These are phyloP conservation scores for Globisporangium viniferum DNA, from an alignment of 352 stramenopile species.

Conservation along the genomic window DNA sequence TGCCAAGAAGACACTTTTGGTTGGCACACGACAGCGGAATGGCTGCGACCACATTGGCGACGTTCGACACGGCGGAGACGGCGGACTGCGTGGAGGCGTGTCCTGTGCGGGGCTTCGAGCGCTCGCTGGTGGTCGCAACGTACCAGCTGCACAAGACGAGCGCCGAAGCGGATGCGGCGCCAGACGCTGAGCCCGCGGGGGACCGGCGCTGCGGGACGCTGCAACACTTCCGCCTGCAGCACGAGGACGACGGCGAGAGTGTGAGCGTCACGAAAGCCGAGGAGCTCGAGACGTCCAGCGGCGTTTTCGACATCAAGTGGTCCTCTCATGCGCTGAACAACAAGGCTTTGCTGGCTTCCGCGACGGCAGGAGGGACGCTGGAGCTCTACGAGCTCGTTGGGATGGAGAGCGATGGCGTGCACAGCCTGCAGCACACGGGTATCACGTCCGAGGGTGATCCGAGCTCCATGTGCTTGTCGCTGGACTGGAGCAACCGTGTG, in stretches of 20 bases:
- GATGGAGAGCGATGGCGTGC: background rate
- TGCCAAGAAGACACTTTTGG: background rate
- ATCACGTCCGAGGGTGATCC: constrained; percentile 32
- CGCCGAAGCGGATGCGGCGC: background rate
- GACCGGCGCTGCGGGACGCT: constrained; percentile 65
- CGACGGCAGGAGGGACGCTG: constrained; percentile 59
- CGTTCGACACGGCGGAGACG: constrained; percentile 75
- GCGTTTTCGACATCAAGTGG: constrained; percentile 87
- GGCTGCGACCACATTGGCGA: constrained; percentile 41
- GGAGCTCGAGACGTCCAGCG: constrained; percentile 45
- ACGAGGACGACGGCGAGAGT: constrained; percentile 20
- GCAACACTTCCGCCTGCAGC: constrained; percentile 54
- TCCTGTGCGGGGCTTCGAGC: constrained; percentile 53
- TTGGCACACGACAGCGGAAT: constrained; percentile 6
- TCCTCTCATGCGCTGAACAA: constrained; percentile 41
- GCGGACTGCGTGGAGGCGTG: constrained; percentile 86
- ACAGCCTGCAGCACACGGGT: constrained; percentile 31
- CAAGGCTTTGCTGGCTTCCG: constrained; percentile 54
- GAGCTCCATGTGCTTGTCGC: constrained; percentile 73
- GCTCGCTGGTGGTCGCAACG: constrained; percentile 67
- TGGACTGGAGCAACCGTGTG: constrained; percentile 84
- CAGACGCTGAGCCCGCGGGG: constrained; percentile 13
- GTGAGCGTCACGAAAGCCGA: constrained; percentile 48
- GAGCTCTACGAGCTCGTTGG: constrained; percentile 55
- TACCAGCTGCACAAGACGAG: constrained; percentile 80